Evolutionary conservation across 2,329 filamentous ascomycete genomes (phyloP), one percentile per base, ranked within the genome.

Genomic region (Colletotrichum orchidophilum): DNA sequence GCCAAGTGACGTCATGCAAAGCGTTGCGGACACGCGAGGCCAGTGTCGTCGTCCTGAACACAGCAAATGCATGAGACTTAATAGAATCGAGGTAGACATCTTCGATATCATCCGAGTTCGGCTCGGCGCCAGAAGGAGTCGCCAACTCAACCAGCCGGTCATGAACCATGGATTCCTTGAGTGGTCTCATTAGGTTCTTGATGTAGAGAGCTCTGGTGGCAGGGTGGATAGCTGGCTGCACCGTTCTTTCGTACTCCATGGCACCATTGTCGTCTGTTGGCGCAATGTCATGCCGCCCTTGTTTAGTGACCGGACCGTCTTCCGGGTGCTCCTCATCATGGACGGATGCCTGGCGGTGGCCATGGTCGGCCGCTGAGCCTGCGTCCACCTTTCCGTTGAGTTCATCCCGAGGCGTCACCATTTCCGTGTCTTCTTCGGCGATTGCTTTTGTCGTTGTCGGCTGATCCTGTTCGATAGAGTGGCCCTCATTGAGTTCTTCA

Each of bases 201-300:
- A 98, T 96, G 82, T 98, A 98, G 57, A 98, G 84, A 18, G 94
- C 92, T 35, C 90, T 83, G 3, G 95, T 96, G 5, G 92, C 91
- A 26, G 90, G 88, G 79, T 96, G 93, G 42, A 91, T 81, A 0
- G 93, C 87, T 7, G 92, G 90, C 27, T 81, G 81, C 31, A 86
- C 80, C 49, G 82, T 79, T 24, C 76, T 73, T 55, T 82, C 80
- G 59, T 76, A 75, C 31, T 82, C 81, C 74, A 80, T 79, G 24
- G 76, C 74, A 15, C 78, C 77, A 21, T 71, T 73, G 18, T 74
- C 71, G 24, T 57, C 46, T 26, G 39, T 18, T 46, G 39, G 39
- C 3, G 39, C 8, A 46, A 9, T 46, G 3, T 46, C 39, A 18
- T 21, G 39, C 21, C 18, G 39, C 39, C 21, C 18, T 18, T 46